Evolutionary conservation across 352 stramenopile genomes (phyloP).

Genomic region (Aphanomyces stellatus): DNA sequence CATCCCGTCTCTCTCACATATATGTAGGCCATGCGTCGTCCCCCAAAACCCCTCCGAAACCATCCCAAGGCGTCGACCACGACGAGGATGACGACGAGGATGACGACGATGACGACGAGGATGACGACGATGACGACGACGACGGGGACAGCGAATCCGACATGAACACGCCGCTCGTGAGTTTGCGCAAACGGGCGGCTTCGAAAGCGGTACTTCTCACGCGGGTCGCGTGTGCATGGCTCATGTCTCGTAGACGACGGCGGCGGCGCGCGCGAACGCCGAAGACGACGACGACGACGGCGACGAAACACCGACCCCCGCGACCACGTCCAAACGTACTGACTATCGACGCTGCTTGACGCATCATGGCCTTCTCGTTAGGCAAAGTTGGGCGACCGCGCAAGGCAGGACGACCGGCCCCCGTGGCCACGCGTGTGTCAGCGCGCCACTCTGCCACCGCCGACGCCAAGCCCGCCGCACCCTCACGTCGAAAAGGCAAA

Average conservation of each 20-base stretch:
- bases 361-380: neutral
- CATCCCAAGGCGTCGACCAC: no score
- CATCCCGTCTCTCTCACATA: no score
- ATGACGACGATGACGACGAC: neutral
- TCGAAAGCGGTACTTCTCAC: neutral
- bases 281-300: neutral
- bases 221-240: no score
- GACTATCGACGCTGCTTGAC: neutral
- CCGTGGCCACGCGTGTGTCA: neutral
- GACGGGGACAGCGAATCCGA: constrained; percentile 1
- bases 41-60: no score
- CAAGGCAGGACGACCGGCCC: neutral
- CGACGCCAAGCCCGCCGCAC: neutral
- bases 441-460: neutral
- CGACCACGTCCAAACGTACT: neutral
- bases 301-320: neutral
- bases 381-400: neutral
- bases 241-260: neutral
- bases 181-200: neutral
- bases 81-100: no score
- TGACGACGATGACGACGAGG: no score
- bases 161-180: neutral
- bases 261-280: no score
- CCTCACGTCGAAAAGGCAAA: neutral
- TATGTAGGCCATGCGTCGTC: no score